phyloP scores from a whole-genome alignment of 148 eudicot species.

The Mesembryanthemum crystallinum region DNA sequence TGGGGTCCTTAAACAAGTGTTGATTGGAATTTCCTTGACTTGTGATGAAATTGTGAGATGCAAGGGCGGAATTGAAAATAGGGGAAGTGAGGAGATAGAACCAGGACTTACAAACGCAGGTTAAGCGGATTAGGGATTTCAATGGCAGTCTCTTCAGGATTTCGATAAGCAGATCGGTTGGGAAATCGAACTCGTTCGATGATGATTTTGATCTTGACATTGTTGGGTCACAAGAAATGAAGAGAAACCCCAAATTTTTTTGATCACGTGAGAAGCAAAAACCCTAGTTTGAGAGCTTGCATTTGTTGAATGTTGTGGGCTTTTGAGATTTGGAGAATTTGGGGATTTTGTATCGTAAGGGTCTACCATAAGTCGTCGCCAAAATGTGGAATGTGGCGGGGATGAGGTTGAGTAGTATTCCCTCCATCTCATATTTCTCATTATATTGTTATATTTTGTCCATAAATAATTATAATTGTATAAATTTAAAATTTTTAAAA shows the following conservation, averaged over 20 bases:
- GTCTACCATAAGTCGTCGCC: too few relatives aligned
- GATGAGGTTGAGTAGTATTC: too few relatives aligned
- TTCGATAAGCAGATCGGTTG: constrained; percentile 10
- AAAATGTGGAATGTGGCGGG: too few relatives aligned
- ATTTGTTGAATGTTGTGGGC: too few relatives aligned
- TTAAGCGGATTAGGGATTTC: constrained; percentile 8
- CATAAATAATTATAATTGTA: too few relatives aligned
- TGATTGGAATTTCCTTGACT: too few relatives aligned
- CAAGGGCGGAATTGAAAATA: constrained; percentile 5
- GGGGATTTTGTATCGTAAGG: not conserved
- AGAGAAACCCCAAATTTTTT: not conserved
- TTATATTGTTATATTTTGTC: too few relatives aligned
- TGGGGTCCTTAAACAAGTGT: not conserved
- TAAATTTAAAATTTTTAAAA: too few relatives aligned
- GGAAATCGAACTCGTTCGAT: too few relatives aligned
- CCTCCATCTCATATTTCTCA: too few relatives aligned
- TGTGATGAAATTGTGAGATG: not conserved
- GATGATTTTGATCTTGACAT: not conserved
- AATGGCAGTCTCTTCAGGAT: constrained; percentile 18
- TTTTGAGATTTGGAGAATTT: not conserved
- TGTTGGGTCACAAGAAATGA: not conserved
- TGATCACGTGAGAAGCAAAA: not conserved
- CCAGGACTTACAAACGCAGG: constrained; percentile 23
- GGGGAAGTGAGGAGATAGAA: constrained; percentile 9
- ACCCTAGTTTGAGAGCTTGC: not conserved